Percentiles rank a stretch among this genome's conserved stretches.
Conservation (phyloP, 2,329 filamentous ascomycete species). For the Calonectria ilicicola region DNA sequence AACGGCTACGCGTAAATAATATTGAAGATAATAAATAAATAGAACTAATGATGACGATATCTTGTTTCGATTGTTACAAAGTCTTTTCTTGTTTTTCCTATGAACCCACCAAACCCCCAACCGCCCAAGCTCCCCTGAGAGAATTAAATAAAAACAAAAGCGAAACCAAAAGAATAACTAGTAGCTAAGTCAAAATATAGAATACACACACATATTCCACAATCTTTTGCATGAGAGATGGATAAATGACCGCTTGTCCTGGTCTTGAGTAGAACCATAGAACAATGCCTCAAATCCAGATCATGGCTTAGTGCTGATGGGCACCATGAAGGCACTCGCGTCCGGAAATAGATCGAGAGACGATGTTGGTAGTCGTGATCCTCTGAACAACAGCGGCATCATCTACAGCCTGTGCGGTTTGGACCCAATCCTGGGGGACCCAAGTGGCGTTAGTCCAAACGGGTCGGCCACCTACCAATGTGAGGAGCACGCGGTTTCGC, state of each 20-base stretch:
- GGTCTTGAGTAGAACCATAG: too few relatives aligned
- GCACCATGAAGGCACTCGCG: background rate
- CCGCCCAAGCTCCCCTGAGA: too few relatives aligned
- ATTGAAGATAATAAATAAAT: background rate
- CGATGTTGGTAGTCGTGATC: background rate
- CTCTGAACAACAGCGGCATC: background rate
- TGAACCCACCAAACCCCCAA: too few relatives aligned
- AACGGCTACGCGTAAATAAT: background rate
- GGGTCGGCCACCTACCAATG: slow-evolving; percentile 39
- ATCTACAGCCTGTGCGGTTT: background rate
- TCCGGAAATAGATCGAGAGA: background rate
- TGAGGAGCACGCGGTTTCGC: slow-evolving; percentile 39
- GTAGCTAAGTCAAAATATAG: too few relatives aligned
- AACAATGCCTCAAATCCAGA: too few relatives aligned
- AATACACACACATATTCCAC: too few relatives aligned
- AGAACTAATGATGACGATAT: background rate
- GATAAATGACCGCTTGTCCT: too few relatives aligned
- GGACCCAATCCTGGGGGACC: background rate
- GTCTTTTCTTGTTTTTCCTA: too few relatives aligned
- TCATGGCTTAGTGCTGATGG: background rate
- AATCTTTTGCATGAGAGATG: too few relatives aligned
- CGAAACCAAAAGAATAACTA: too few relatives aligned
- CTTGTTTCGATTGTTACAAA: background rate
- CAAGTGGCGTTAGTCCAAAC: background rate
- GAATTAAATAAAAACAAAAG: too few relatives aligned